Evolutionary conservation across 2,329 filamentous ascomycete genomes (phyloP).

Genomic region (Fusarium nanum): DNA sequence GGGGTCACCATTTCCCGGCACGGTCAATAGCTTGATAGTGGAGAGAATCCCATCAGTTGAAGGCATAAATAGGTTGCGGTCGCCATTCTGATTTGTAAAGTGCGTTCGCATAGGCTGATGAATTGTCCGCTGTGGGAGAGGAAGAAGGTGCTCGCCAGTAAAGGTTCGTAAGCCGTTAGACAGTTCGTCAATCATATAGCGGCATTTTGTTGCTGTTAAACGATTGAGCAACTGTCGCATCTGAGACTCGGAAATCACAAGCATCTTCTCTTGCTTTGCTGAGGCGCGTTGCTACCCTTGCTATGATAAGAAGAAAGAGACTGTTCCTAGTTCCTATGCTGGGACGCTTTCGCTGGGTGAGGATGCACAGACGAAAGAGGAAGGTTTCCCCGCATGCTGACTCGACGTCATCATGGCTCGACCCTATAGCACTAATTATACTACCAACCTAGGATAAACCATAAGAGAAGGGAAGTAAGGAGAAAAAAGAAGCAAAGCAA

Average conservation of each 20-base stretch:
- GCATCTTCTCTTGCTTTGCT: background rate
- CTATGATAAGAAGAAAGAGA: background rate
- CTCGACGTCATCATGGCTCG: background rate
- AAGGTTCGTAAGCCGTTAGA: background rate
- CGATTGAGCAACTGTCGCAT: background rate
- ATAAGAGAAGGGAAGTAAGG: too few relatives aligned
- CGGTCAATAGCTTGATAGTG: background rate
- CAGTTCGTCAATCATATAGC: background rate
- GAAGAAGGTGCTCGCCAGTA: background rate
- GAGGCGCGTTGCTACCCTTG: rapidly evolving
- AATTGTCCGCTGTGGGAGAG: background rate
- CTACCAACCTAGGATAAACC: background rate
- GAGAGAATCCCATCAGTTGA: background rate
- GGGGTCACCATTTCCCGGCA: background rate
- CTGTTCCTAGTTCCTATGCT: background rate
- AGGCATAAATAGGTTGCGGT: background rate
- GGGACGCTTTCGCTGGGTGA: background rate
- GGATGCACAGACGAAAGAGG: background rate
- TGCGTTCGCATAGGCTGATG: background rate
- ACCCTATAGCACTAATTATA: background rate
- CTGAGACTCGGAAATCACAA: background rate
- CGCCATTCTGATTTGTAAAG: background rate
- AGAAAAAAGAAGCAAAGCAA: background rate
- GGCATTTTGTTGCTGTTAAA: background rate
- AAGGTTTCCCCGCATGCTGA: background rate